Percentiles rank a stretch among this genome's conserved stretches.
Conservation (phyloP, 1,284 basidiomycete species). For the Stygiomarasmius scandens region DNA sequence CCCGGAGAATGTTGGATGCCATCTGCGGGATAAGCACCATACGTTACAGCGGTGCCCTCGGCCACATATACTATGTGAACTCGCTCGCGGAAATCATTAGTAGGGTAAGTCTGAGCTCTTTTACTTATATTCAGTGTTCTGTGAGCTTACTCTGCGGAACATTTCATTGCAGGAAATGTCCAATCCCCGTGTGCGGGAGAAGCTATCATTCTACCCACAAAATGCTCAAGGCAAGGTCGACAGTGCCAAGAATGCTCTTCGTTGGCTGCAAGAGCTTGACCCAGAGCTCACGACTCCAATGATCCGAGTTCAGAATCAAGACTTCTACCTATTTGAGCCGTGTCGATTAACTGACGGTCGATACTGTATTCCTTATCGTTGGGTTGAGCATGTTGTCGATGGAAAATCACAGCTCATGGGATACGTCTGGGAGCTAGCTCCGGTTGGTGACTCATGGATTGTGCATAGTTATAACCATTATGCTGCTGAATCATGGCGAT, state of each 20-base stretch:
- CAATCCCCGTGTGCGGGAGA: slow-evolving; percentile 27
- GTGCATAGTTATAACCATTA: neutral
- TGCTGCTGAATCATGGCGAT: neutral
- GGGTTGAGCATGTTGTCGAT: slow-evolving; percentile 24
- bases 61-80: slow-evolving; percentile 1
- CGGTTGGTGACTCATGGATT: neutral
- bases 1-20: neutral
- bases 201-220: slow-evolving; percentile 33
- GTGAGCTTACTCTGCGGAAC: neutral
- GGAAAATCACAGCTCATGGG: neutral
- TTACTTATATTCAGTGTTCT: neutral
- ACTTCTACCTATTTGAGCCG: slow-evolving; percentile 36
- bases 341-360: slow-evolving; percentile 21
- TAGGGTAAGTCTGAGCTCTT: neutral
- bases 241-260: slow-evolving; percentile 28
- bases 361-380: slow-evolving; percentile 30
- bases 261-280: slow-evolving; percentile 23
- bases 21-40: neutral
- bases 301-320: slow-evolving; percentile 24
- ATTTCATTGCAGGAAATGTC: slow-evolving; percentile 5
- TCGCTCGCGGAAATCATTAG: neutral
- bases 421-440: neutral
- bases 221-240: slow-evolving; percentile 24
- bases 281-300: slow-evolving; percentile 30
- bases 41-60: neutral